Evolutionary conservation across 768 basidiomycete genomes (phyloP), one percentile per base, ranked within the genome.

Genomic region (Suillus luteus): DNA sequence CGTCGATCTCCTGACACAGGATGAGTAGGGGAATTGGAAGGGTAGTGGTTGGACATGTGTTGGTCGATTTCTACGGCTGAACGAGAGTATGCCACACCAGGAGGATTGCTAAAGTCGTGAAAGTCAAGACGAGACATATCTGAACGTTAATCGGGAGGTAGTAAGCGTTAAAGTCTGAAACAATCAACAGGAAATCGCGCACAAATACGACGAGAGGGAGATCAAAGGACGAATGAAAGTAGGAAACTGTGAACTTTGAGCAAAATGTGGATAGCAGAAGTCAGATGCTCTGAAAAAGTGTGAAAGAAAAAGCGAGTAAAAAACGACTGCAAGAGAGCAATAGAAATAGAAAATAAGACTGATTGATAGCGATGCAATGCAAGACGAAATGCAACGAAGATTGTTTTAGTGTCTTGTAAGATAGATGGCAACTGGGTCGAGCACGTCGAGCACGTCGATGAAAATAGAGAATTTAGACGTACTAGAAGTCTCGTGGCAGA

Each of bases 101-200:
- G 72, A 31, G 67, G 66, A 64, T 72, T 73, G 55, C 80, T 78
- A 64, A 75, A 77, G 62, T 83, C 82, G 67, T 78, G 75, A 54
- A 74, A 67, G 59, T 82, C 82, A 65, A 72, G 67, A 63, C 73
- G 80, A 55, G 83, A 81, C 85, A 85, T 84, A n/a, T 33, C 37
- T 57, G 10, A 37, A 22, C 22, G 55, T 22, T 54, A 64, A 51
- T n/a, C 12, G 33, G 22, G 66, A 64, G 62, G 49, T 48, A 41
- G 49, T 48, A 41, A 51, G 35, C 33, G 33, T 35, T 51, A 55
- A 38, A 43, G 35, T 57, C 60, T 44, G 59, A 19, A 33, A 54
- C 19, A n/a, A 31, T 6, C 9, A 15, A 27, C 2, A 19, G 57
- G 57, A 31, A 41, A 41, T 27, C 27, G 24, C 38, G 24, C 54